Conservation (phyloP, 371 early-diverging fungal species). For the Mucor irregularis region DNA sequence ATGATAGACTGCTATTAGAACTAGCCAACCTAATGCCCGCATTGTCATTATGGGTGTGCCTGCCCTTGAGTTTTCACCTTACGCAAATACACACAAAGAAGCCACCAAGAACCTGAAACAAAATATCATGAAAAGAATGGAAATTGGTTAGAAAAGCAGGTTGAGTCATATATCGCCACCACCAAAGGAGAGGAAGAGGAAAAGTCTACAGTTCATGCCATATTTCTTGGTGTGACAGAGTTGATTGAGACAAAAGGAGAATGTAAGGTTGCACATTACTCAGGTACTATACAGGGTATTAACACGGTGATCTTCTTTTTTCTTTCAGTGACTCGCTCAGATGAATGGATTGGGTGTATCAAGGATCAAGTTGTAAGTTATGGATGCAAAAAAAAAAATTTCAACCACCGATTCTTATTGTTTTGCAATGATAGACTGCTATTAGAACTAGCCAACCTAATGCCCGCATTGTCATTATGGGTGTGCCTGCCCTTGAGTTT, state of each 20-base stretch:
- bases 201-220: constrained; percentile 25
- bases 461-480: constrained; percentile 29
- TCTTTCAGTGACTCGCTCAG: neutral
- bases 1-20: too few relatives aligned
- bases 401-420: constrained; percentile 22
- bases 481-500: constrained; percentile 44
- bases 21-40: constrained; percentile 18
- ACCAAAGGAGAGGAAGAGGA: neutral
- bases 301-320: neutral
- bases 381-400: neutral
- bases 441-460: constrained; percentile 19
- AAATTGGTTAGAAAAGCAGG: constrained; percentile 21
- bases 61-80: constrained; percentile 46
- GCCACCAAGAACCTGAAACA: constrained; percentile 21
- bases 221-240: constrained; percentile 42
- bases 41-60: constrained; percentile 39
- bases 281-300: too few relatives aligned
- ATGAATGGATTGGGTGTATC: constrained; percentile 29
- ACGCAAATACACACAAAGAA: constrained; percentile 11
- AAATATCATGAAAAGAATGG: constrained; percentile 16
- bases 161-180: neutral
- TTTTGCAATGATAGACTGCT: too few relatives aligned
- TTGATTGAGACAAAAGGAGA: constrained; percentile 21
- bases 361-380: constrained; percentile 34
- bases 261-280: neutral